Evolutionary conservation across 345 rosid genomes (phyloP).

Genomic region (Hirschfeldia incana): DNA sequence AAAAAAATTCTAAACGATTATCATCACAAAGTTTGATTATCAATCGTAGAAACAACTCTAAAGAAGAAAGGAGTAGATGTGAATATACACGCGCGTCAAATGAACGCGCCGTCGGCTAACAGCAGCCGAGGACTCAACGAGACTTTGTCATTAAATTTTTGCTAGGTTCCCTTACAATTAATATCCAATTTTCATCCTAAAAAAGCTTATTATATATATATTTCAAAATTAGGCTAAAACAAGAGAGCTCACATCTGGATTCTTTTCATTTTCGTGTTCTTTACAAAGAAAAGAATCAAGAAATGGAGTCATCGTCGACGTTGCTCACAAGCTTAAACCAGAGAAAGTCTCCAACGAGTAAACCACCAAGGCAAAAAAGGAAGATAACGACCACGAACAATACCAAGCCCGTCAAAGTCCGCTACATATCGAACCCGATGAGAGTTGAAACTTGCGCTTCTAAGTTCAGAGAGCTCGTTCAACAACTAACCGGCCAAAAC

Average conservation of each 20-base stretch:
- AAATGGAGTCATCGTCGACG: conserved; percentile 37
- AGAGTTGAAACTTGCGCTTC: conserved; percentile 71
- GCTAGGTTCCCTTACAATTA: conserved; percentile 13
- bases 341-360: conserved; percentile 21
- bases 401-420: conserved; percentile 55
- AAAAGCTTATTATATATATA: not conserved
- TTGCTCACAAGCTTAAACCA: conserved; percentile 18
- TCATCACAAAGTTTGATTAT: no score
- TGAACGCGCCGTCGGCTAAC: conserved; percentile 31
- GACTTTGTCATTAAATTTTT: conserved; percentile 11
- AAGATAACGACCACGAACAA: conserved; percentile 12
- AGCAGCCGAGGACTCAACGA: not conserved
- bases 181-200: conserved; percentile 20
- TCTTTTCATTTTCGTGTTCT: not conserved
- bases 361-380: conserved; percentile 21
- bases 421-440: conserved; percentile 82
- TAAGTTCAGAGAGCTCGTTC: conserved; percentile 72
- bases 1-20: no score
- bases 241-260: conserved; percentile 14
- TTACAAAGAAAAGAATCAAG: not conserved
- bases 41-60: no score
- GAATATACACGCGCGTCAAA: not conserved
- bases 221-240: not conserved
- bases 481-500: conserved; percentile 82
- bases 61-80: not conserved